Conservation (phyloP, 2,329 filamentous ascomycete species). For the Sporothrix brasiliensis region DNA sequence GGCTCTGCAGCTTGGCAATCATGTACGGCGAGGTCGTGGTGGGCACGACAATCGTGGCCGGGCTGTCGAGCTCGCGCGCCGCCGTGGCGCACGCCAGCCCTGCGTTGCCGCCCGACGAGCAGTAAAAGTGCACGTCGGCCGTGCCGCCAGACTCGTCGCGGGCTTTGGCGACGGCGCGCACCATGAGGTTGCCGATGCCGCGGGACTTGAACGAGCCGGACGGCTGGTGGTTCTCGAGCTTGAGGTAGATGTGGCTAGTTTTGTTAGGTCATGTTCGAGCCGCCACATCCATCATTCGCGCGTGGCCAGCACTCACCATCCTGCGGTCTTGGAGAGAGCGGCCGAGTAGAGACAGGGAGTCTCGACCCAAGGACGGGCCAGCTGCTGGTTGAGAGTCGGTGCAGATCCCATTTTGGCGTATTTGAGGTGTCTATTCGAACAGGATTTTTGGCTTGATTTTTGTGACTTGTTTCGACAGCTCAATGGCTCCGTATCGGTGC, state of each 20-base stretch:
- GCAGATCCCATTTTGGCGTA: constrained; percentile 30
- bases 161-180: constrained; percentile 47
- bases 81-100: constrained; percentile 78
- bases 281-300: no score
- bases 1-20: constrained; percentile 65
- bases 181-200: constrained; percentile 72
- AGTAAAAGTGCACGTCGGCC: constrained; percentile 67
- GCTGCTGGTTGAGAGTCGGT: constrained; percentile 28
- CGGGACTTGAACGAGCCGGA: constrained; percentile 83
- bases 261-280: no score
- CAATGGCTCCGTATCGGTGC: not conserved
- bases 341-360: constrained; percentile 69
- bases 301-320: constrained; percentile 56
- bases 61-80: constrained; percentile 61
- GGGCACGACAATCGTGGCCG: constrained; percentile 73
- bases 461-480: not conserved
- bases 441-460: not conserved
- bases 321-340: constrained; percentile 65
- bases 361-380: constrained; percentile 61
- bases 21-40: constrained; percentile 65
- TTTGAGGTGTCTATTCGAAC: not conserved
- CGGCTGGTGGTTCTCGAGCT: constrained; percentile 80
- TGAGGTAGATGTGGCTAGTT: constrained; percentile 72
- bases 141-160: constrained; percentile 37
- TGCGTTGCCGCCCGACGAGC: constrained; percentile 75